A percentile compares a stretch with the other conserved stretches of the same genome.
Conservation (phyloP, 2,329 filamentous ascomycete genomes). For the Botryotinia calthae region DNA sequence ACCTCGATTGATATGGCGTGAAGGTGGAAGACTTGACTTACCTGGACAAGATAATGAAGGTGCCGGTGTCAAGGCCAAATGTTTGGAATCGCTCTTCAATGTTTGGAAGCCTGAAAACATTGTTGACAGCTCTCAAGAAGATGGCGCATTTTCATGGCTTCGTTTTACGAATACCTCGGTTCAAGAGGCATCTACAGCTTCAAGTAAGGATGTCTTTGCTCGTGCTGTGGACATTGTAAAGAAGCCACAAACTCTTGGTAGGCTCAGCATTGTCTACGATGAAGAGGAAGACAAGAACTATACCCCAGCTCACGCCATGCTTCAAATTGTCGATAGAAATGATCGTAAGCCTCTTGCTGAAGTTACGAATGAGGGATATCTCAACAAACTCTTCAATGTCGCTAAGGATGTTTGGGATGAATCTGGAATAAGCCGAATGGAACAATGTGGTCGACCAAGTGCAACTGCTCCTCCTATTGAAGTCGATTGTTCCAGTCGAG, state of each 20-base stretch:
- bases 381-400: constrained; percentile 77
- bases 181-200: constrained; percentile 67
- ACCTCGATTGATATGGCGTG: constrained; percentile 78
- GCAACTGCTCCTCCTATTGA: constrained; percentile 85
- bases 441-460: constrained; percentile 75
- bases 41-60: constrained; percentile 68
- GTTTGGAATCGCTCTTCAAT: constrained; percentile 79
- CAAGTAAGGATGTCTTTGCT: constrained; percentile 68
- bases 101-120: constrained; percentile 84
- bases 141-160: constrained; percentile 80
- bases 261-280: constrained; percentile 68
- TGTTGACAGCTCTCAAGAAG: constrained; percentile 56
- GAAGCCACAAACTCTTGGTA: constrained; percentile 58
- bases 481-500: constrained; percentile 69
- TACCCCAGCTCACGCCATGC: constrained; percentile 71
- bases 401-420: constrained; percentile 62
- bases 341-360: constrained; percentile 66
- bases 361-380: constrained; percentile 67
- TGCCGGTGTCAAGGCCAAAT: constrained; percentile 78
- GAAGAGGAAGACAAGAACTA: constrained; percentile 60
- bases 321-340: constrained; percentile 73
- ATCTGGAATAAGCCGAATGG: constrained; percentile 72
- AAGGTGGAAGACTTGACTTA: constrained; percentile 72
- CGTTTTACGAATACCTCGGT: constrained; percentile 79
- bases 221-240: constrained; percentile 63